Percentiles rank a stretch among this genome's conserved stretches.
phyloP scores from a whole-genome alignment of 1,139 yeast species.

The Candida tropicalis region DNA sequence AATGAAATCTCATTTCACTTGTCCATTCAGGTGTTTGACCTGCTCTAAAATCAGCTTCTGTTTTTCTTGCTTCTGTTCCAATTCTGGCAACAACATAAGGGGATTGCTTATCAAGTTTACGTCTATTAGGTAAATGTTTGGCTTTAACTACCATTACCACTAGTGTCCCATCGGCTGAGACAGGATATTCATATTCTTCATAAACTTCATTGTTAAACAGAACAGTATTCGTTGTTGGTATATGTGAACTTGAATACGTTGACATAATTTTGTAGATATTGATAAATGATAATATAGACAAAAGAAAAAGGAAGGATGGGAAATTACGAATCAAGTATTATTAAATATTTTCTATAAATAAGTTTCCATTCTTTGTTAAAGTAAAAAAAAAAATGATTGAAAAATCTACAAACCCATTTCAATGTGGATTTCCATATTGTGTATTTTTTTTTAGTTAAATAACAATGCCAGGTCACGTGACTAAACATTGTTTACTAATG shows the following conservation, averaged over 20 bases:
- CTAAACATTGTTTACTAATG: neutral
- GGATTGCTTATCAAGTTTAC: constrained; percentile 84
- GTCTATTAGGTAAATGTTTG: constrained; percentile 77
- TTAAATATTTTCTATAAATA: too few species aligned
- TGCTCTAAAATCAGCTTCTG: constrained; percentile 74
- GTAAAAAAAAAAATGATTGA: neutral
- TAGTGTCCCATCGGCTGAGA: constrained; percentile 49
- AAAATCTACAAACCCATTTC: neutral
- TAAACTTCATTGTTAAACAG: neutral
- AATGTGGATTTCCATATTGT: neutral
- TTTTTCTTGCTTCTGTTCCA: constrained; percentile 78
- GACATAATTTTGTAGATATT: too few species aligned
- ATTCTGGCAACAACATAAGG: constrained; percentile 82
- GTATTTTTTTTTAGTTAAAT: neutral
- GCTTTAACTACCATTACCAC: constrained; percentile 55
- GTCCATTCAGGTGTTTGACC: constrained; percentile 93
- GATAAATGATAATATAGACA: neutral
- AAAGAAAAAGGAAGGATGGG: neutral
- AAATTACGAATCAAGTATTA: neutral
- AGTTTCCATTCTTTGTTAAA: too few species aligned
- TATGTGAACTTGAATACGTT: constrained; percentile 6
- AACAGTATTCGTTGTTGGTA: neutral
- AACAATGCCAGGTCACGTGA: constrained; percentile 3
- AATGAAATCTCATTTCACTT: constrained; percentile 69
- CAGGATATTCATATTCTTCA: constrained; percentile 21